phyloP scores from a whole-genome alignment of 164 flowering plant species.

The Liquidambar formosana region DNA sequence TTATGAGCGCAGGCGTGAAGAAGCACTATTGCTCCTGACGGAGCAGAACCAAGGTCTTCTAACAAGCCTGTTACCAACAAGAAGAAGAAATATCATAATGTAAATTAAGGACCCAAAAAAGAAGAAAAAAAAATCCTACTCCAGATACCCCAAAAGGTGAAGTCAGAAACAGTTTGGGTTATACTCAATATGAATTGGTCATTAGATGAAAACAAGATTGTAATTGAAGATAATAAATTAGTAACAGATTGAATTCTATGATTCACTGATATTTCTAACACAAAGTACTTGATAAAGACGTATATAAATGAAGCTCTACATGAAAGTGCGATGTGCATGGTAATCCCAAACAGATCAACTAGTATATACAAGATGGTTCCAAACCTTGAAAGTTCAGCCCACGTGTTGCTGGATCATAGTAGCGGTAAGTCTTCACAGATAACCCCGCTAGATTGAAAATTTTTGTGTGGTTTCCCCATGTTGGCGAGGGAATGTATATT shows the following conservation, averaged over 20 bases:
- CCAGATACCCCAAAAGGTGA: background rate
- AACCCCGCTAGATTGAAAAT: slow-evolving; percentile 80
- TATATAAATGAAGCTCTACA: background rate
- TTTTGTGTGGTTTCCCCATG: slow-evolving; percentile 99
- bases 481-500: slow-evolving; percentile 87
- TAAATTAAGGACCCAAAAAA: background rate
- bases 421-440: slow-evolving; percentile 84
- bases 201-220: background rate
- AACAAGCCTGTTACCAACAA: slow-evolving; percentile 59
- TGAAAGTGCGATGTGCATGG: background rate
- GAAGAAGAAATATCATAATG: background rate
- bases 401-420: slow-evolving; percentile 91
- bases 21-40: slow-evolving; percentile 88
- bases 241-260: background rate
- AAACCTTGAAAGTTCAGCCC: slow-evolving; percentile 88
- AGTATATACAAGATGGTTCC: background rate
- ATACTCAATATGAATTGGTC: no score
- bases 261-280: background rate
- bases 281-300: background rate
- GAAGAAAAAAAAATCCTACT: background rate
- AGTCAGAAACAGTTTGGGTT: background rate
- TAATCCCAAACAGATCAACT: background rate
- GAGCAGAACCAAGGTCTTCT: slow-evolving; percentile 88
- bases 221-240: background rate
- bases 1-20: slow-evolving; percentile 99